Evolutionary conservation across 805 yeast species (phyloP).

Genomic region (Yarrowia yakushimensis): DNA sequence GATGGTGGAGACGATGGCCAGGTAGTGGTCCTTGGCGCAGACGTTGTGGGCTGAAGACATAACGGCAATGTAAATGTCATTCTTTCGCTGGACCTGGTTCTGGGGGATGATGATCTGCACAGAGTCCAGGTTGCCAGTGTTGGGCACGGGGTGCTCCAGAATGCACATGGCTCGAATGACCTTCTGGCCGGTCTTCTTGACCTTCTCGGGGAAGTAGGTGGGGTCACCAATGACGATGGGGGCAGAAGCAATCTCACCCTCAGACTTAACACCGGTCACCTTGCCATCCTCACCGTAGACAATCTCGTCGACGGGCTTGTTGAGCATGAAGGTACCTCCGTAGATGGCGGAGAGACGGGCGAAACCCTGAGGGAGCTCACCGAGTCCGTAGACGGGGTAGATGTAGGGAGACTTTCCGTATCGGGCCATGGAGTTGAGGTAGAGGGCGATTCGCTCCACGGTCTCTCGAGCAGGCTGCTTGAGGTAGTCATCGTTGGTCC

Average conservation of each 20-base stretch:
- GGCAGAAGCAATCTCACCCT: constrained; percentile 87
- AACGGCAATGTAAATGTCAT: constrained; percentile 91
- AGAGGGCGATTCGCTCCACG: constrained; percentile 77
- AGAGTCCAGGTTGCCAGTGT: constrained; percentile 78
- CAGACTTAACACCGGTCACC: constrained; percentile 83
- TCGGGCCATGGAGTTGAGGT: constrained; percentile 85
- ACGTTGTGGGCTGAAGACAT: constrained; percentile 88
- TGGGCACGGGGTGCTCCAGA: constrained; percentile 82
- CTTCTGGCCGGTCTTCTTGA: constrained; percentile 63
- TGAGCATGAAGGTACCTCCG: constrained; percentile 98
- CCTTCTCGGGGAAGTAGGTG: constrained; percentile 88
- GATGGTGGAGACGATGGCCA: constrained; percentile 92
- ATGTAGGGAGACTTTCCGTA: constrained; percentile 96
- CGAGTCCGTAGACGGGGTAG: constrained; percentile 93
- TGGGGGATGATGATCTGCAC: constrained; percentile 95
- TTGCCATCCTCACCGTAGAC: constrained; percentile 67
- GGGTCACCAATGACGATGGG: constrained; percentile 96
- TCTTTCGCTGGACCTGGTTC: constrained; percentile 86
- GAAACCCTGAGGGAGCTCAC: constrained; percentile 98
- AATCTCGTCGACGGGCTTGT: constrained; percentile 90
- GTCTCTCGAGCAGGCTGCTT: constrained; percentile 89
- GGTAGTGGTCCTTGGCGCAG: constrained; percentile 78
- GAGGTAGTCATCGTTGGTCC: constrained; percentile 88
- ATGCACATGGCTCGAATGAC: constrained; percentile 86
- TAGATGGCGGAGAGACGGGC: constrained; percentile 95